These are phyloP conservation scores for Malassezia slooffiae DNA, from an alignment of 1,284 basidiomycete genomes.

Conservation along the genomic window DNA sequence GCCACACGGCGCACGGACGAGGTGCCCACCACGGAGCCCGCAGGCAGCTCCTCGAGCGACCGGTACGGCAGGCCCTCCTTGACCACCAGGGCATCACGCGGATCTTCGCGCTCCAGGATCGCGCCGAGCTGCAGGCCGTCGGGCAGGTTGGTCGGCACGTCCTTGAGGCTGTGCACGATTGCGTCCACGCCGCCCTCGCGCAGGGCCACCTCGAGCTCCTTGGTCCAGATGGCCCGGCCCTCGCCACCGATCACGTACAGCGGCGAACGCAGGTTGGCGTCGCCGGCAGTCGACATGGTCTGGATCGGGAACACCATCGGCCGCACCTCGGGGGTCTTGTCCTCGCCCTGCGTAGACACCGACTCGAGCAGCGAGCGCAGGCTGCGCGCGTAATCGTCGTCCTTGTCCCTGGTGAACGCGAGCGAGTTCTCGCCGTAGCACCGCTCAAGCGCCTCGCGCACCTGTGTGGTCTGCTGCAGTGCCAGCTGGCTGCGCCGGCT, in stretches of 20 bases:
- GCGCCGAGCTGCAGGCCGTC: slow-evolving; percentile 75
- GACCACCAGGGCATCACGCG: slow-evolving; percentile 77
- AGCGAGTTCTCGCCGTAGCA: slow-evolving; percentile 33
- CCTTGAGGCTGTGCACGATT: slow-evolving; percentile 87
- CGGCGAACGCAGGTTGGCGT: slow-evolving; percentile 67
- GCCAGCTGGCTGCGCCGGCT: slow-evolving; percentile 25
- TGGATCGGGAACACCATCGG: slow-evolving; percentile 50
- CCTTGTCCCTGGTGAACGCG: slow-evolving; percentile 19
- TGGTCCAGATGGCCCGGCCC: slow-evolving; percentile 78
- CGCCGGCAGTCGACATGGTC: slow-evolving; percentile 82
- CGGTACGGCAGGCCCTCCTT: slow-evolving; percentile 62
- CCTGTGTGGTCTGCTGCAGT: slow-evolving; percentile 24
- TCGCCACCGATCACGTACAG: slow-evolving; percentile 52
- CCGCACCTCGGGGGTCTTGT: slow-evolving; percentile 3
- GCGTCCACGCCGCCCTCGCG: slow-evolving; percentile 67
- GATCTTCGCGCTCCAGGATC: slow-evolving; percentile 76
- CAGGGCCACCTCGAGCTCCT: slow-evolving; percentile 79
- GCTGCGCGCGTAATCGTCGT: slow-evolving; percentile 15
- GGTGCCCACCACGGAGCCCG: slow-evolving; percentile 82
- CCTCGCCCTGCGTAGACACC: too few relatives aligned
- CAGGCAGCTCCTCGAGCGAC: slow-evolving; percentile 69
- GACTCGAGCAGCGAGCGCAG: slow-evolving; percentile 10
- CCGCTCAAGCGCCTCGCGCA: slow-evolving; percentile 34
- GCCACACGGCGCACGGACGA: slow-evolving; percentile 86
- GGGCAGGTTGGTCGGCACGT: slow-evolving; percentile 78